A percentile compares a stretch with the other conserved stretches of the same genome.
Evolutionary conservation across 2,329 filamentous ascomycete species (phyloP).

Genomic region (Fusarium fracticaudum): DNA sequence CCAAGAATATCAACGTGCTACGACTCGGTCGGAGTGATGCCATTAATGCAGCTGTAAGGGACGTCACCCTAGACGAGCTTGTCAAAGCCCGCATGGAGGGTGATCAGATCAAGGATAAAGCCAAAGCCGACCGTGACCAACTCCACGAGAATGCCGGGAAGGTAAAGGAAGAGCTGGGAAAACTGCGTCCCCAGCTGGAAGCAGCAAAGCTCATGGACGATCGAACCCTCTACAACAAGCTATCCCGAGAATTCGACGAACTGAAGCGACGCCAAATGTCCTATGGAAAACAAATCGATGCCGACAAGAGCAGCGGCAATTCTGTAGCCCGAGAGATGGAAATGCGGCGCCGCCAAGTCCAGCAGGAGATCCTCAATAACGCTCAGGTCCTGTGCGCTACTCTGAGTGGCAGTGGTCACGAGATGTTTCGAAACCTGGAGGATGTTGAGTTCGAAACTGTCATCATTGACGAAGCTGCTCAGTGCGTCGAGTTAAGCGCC

Average conservation of each 20-base stretch:
- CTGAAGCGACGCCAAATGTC: constrained; percentile 77
- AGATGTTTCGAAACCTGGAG: constrained; percentile 93
- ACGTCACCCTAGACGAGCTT: constrained; percentile 93
- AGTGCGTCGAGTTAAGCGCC: constrained; percentile 96
- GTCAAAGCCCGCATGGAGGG: constrained; percentile 78
- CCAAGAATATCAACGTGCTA: constrained; percentile 83
- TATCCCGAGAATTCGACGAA: constrained; percentile 81
- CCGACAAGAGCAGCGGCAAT: constrained; percentile 85
- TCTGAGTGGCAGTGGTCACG: constrained; percentile 93
- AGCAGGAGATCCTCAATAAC: constrained; percentile 89
- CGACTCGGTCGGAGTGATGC: constrained; percentile 91
- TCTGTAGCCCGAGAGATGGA: constrained; percentile 85
- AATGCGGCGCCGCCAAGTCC: constrained; percentile 81
- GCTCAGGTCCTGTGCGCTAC: constrained; percentile 96
- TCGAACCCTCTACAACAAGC: constrained; percentile 56
- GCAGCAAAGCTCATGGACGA: constrained; percentile 68
- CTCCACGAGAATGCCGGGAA: constrained; percentile 72
- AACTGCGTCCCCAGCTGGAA: constrained; percentile 77
- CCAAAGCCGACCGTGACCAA: constrained; percentile 65
- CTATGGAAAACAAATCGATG: constrained; percentile 86
- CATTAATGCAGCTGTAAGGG: constrained; percentile 87
- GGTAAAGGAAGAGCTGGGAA: constrained; percentile 78
- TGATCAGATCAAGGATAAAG: constrained; percentile 66
- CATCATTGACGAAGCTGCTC: constrained; percentile 96
- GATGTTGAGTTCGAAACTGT: constrained; percentile 98